Evolutionary conservation across 495 filamentous ascomycete species (phyloP), one percentile per base, ranked within the genome.

Genomic region (Aspergillus nanangensis): DNA sequence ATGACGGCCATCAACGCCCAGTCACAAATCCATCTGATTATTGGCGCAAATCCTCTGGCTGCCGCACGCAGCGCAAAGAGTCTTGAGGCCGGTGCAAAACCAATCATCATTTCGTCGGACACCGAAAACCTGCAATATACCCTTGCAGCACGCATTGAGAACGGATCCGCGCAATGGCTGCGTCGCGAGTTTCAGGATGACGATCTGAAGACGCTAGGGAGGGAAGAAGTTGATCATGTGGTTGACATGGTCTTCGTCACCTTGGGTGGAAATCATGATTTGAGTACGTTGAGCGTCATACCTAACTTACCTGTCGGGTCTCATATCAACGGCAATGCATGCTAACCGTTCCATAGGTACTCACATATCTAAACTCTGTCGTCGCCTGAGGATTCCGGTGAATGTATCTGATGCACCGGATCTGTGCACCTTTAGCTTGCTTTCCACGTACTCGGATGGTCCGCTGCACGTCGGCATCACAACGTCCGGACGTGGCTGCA

Each of bases 241-340:
- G 92, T 95, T 10, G 93, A 98, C 61, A 83, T 83, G 37, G 94
- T 97, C 21, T 97, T 97, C 62, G 84, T 98, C 37, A 96, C 92
- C 2, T 65, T 72, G 9, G 73, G 77, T 23, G 71, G 75, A 18
- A 74, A 67, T 39, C 66, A 81, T 50, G 59, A 70, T 43, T 58
- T 76, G 53, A 74, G 76, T 78, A 69, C 39, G 74, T n/a, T n/a
- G n/a, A n/a, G n/a, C n/a, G n/a, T n/a, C n/a, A n/a, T n/a, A n/a
- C n/a, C n/a, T n/a, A n/a, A n/a, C n/a, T n/a, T n/a, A n/a, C n/a
- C n/a, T n/a, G n/a, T n/a, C n/a, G n/a, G n/a, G n/a, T n/a, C n/a
- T n/a, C n/a, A n/a, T n/a, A n/a, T n/a, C n/a, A n/a, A n/a, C n/a
- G n/a, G n/a, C n/a, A n/a, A n/a, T n/a, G n/a, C n/a, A n/a, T n/a